Conservation (phyloP, 140 eudicot genomes). For the Erigeron philadelphicus region DNA sequence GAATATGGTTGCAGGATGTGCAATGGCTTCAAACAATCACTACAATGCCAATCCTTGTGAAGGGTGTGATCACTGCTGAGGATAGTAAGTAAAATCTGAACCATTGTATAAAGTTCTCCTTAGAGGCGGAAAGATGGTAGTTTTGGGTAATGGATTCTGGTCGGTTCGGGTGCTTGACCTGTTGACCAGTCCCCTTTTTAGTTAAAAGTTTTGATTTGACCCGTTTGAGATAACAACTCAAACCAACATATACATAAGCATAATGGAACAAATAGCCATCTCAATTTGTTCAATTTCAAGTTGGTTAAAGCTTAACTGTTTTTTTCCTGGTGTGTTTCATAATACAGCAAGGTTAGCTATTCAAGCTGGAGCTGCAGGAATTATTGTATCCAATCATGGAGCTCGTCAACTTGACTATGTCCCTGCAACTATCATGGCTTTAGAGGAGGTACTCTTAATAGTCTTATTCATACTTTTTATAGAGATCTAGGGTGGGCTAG, state of each 20-base stretch:
- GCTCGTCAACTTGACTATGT: constrained; percentile 51
- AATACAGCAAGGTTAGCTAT: constrained; percentile 70
- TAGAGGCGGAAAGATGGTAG: background rate
- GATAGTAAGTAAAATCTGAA: constrained; percentile 47
- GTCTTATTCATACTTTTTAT: background rate
- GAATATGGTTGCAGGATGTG: constrained; percentile 46
- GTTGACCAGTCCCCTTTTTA: background rate
- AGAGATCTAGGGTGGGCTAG: background rate
- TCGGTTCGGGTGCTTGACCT: background rate
- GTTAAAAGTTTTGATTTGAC: background rate
- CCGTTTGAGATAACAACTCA: background rate
- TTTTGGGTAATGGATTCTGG: background rate
- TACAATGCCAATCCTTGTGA: constrained; percentile 76
- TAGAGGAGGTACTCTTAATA: constrained; percentile 52
- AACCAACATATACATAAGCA: background rate
- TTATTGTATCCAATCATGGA: constrained; percentile 65
- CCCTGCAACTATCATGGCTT: constrained; percentile 75
- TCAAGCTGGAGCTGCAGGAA: constrained; percentile 83
- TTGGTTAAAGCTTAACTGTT: background rate
- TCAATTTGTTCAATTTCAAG: background rate
- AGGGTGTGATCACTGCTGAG: constrained; percentile 94
- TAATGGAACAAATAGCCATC: background rate
- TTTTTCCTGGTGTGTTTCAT: background rate
- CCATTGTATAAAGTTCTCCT: background rate
- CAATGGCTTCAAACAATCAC: constrained; percentile 92